Conservation (phyloP, 106 monocot species). For the Vanilla planifolia region DNA sequence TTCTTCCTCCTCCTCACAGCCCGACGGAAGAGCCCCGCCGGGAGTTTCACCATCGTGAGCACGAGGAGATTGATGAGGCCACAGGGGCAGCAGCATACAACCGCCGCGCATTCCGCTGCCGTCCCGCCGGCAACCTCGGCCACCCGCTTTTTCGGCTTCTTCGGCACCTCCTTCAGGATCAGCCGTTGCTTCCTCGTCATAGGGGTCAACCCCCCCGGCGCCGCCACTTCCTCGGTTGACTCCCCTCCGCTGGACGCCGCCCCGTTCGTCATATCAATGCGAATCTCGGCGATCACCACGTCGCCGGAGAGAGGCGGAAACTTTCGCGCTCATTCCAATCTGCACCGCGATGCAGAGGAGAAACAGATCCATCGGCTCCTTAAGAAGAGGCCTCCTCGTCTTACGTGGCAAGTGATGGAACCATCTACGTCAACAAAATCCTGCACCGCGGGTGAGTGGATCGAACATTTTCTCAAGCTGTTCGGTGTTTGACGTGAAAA, state of each 20-base stretch:
- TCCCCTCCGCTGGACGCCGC: neutral
- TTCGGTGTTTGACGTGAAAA: too few species aligned
- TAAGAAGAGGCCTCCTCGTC: too few species aligned
- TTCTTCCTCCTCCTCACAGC: neutral
- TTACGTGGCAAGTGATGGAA: too few species aligned
- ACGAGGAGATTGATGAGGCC: neutral
- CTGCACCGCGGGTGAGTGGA: too few species aligned
- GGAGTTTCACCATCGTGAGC: constrained; percentile 2
- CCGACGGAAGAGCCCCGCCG: neutral
- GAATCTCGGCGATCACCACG: too few species aligned
- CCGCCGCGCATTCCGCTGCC: constrained; percentile 3
- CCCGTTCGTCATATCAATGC: too few species aligned
- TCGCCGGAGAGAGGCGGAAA: too few species aligned
- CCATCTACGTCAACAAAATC: too few species aligned
- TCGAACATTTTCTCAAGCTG: too few species aligned
- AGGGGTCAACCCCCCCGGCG: constrained; percentile 14
- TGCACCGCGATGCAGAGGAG: too few species aligned
- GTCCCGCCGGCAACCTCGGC: neutral
- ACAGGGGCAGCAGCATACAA: constrained; percentile 7
- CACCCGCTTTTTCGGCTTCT: constrained; percentile 7
- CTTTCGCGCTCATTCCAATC: too few species aligned
- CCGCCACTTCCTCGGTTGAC: neutral
- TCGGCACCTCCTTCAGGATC: constrained; percentile 6
- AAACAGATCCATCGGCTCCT: too few species aligned
- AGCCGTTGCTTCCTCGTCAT: constrained; percentile 16